phyloP scores from a whole-genome alignment of 2,329 filamentous ascomycete species.

The Rachicladosporium sp. region DNA sequence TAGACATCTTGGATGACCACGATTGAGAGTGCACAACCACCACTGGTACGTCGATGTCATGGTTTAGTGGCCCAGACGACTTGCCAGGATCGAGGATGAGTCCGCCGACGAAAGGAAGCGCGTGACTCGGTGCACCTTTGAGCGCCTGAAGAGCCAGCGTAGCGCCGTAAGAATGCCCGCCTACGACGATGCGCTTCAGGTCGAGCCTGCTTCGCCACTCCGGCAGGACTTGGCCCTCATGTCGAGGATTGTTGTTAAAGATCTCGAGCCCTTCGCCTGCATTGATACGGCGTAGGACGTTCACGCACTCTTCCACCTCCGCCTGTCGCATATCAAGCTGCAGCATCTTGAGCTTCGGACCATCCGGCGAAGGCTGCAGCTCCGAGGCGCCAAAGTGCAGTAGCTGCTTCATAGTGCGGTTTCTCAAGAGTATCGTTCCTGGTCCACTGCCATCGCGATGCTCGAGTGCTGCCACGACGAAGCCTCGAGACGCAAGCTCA shows the following conservation, averaged over 20 bases:
- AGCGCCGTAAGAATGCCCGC: conserved; percentile 53
- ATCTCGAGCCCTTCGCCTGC: conserved; percentile 21
- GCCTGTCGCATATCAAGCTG: conserved; percentile 31
- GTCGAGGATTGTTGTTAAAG: conserved; percentile 31
- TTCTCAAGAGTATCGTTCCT: conserved; percentile 26
- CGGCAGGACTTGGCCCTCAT: conserved; percentile 33
- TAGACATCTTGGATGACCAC: conserved; percentile 43
- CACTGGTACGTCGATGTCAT: conserved; percentile 43
- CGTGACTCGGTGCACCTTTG: conserved; percentile 31
- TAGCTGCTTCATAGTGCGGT: conserved; percentile 22
- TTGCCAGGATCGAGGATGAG: conserved; percentile 55
- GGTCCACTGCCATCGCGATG: conserved; percentile 33
- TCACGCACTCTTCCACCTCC: conserved; percentile 32
- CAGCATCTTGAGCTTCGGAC: conserved; percentile 21
- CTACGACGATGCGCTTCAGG: conserved; percentile 41
- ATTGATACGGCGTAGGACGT: conserved; percentile 25
- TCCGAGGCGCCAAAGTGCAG: conserved; percentile 26
- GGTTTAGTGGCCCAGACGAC: conserved; percentile 46
- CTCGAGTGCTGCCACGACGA: conserved; percentile 31
- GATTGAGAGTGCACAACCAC: conserved; percentile 51
- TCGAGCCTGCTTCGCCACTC: conserved; percentile 43
- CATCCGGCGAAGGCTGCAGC: conserved; percentile 11
- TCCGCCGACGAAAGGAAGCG: conserved; percentile 38
- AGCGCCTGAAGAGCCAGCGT: conserved; percentile 49
- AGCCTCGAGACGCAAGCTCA: conserved; percentile 30